phyloP scores from a whole-genome alignment of 805 yeast species.

The Starmerella floricola region DNA sequence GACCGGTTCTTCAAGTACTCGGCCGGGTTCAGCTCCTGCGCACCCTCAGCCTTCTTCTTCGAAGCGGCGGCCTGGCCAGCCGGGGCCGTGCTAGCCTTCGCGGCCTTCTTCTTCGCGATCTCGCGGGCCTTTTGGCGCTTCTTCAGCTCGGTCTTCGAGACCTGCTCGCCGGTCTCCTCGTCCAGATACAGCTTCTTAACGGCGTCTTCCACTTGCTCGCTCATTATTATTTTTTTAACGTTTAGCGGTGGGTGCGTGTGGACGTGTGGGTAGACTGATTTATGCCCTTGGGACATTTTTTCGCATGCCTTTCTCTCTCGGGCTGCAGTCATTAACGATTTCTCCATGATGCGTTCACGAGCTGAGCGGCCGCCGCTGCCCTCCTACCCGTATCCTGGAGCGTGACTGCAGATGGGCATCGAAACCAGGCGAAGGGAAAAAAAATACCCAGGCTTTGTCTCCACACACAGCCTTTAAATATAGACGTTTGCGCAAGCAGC shows the following conservation, averaged over 20 bases:
- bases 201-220: constrained; percentile 51
- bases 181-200: constrained; percentile 53
- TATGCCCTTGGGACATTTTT: no score
- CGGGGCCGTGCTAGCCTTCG: constrained; percentile 56
- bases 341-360: not conserved
- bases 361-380: not conserved
- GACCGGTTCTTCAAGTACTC: constrained; percentile 90
- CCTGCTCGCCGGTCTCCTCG: constrained; percentile 91
- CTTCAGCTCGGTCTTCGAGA: constrained; percentile 91
- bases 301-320: no score
- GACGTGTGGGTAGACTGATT: no score
- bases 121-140: constrained; percentile 86
- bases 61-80: constrained; percentile 42
- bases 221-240: no score
- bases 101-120: constrained; percentile 80
- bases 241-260: no score
- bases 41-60: constrained; percentile 49
- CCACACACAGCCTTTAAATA: no score
- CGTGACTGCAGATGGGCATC: no score
- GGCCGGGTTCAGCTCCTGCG: constrained; percentile 77
- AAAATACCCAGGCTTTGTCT: no score
- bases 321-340: no score
- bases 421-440: no score
- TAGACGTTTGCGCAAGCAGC: no score
- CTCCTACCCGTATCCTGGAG: no score